Percentiles rank a stretch among this genome's conserved stretches.
phyloP scores from a whole-genome alignment of 257 asterid species.

The Jasminum sambac region DNA sequence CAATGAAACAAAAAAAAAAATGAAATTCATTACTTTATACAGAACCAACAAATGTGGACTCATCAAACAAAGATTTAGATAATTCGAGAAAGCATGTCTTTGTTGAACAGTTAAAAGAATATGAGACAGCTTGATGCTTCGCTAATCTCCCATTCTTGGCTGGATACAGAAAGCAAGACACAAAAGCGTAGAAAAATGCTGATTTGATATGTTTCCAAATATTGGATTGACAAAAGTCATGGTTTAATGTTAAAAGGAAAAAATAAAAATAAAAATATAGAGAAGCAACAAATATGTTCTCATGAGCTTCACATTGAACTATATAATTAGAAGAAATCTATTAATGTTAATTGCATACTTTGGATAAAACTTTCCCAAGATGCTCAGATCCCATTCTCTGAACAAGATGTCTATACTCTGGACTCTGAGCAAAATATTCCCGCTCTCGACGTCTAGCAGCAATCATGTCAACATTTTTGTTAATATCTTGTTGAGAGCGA shows the following conservation, averaged over 20 bases:
- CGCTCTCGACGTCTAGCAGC: slow-evolving; percentile 78
- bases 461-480: slow-evolving; percentile 77
- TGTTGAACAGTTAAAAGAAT: background rate
- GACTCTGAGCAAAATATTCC: slow-evolving; percentile 63
- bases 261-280: slow-evolving; percentile 1
- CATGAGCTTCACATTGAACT: background rate
- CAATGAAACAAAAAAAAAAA: slow-evolving; percentile 8
- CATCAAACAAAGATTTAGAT: slow-evolving; percentile 1
- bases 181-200: slow-evolving; percentile 2
- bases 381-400: slow-evolving; percentile 80
- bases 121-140: background rate
- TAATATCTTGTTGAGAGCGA: slow-evolving; percentile 82
- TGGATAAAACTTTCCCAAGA: slow-evolving; percentile 70
- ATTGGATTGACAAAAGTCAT: background rate
- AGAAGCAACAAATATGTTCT: slow-evolving; percentile 2
- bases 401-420: slow-evolving; percentile 63
- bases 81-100: background rate
- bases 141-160: slow-evolving; percentile 18
- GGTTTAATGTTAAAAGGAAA: no score
- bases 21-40: background rate
- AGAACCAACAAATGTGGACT: background rate
- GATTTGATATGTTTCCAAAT: background rate
- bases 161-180: background rate
- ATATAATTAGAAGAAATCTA: background rate
- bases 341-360: slow-evolving; percentile 38